Conservation (phyloP, 164 flowering plant genomes). For the Nymphaea thermarum region DNA sequence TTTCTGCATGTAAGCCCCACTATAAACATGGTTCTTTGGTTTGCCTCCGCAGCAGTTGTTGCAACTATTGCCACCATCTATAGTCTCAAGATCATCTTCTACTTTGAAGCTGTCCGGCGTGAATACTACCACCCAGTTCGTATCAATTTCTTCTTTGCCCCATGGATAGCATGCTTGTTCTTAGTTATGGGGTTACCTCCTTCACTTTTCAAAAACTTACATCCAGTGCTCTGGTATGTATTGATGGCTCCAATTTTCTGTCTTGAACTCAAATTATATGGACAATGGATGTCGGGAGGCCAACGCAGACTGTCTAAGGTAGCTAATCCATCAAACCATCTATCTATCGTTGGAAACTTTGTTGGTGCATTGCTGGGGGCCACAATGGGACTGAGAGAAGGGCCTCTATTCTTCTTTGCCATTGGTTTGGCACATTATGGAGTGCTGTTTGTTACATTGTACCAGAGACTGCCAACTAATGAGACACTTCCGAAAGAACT, state of each 20-base stretch:
- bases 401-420: constrained; percentile 76
- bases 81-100: constrained; percentile 44
- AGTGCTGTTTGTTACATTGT: constrained; percentile 83
- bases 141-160: constrained; percentile 92
- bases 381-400: constrained; percentile 77
- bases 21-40: constrained; percentile 58
- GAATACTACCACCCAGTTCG: constrained; percentile 84
- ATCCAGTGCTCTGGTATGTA: constrained; percentile 50
- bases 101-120: constrained; percentile 81
- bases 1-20: constrained; percentile 50
- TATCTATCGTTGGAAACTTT: constrained; percentile 80
- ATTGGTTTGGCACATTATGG: constrained; percentile 79
- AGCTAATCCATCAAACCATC: constrained; percentile 81
- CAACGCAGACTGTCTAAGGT: constrained; percentile 74
- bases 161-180: constrained; percentile 60
- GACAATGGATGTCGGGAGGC: constrained; percentile 96
- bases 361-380: constrained; percentile 79
- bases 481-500: constrained; percentile 72
- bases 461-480: constrained; percentile 76
- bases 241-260: constrained; percentile 64
- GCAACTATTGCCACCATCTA: constrained; percentile 29
- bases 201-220: constrained; percentile 22
- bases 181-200: constrained; percentile 60
- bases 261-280: constrained; percentile 80
- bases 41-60: constrained; percentile 38